Base-by-base conservation (phyloP, 345 rosid species). In the Cardiospermum halicacabum region DNA sequence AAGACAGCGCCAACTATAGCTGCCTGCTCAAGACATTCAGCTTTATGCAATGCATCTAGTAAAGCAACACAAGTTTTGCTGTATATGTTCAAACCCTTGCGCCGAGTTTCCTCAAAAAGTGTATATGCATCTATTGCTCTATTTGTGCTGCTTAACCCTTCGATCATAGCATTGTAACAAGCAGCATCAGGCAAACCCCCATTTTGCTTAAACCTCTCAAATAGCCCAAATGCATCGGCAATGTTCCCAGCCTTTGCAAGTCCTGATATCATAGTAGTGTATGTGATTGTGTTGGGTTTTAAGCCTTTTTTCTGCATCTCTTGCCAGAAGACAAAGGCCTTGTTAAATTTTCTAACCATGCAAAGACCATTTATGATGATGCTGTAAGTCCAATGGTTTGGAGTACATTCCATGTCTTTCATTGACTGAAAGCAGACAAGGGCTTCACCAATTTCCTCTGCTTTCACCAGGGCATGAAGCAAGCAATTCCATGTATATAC, bases 301-400 rank as follows among this genome's bases (percentile, higher is more conserved):
- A 91, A 71, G 32, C 87, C 89, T 59, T 77, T 83, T 71, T 87
- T 94, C 72, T 75, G 88, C 96, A 94, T 91, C 86, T 94, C 97
- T 84, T 94, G 99, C 99, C 97, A 94, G 75, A 81, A 83, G 11
- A 91, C 99, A 72, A 91, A 89, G 64, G 97, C 99, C 78, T 94
- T 94, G 75, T 85, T 94, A 70, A 88, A 94, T 70, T 94, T 94
- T 74, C 96, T 81, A 58, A 87, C 75, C 62, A 69, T 81, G 71
- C 99, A 89, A 28, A 94, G 97, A 74, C 97, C 99, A 22, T 89
- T 84, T 37, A 94, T 89, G 36, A 91, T 68, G 69, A 89, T 91
- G 70, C 89, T 74, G 42, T 82, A 94, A 16, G 99, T 91, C 67
- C 88, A 65, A 21, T 77, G 80, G 83, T 89, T 89, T 15, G 95